Evolutionary conservation across 768 basidiomycete genomes (phyloP).

Genomic region (Rhizopogon rudus): DNA sequence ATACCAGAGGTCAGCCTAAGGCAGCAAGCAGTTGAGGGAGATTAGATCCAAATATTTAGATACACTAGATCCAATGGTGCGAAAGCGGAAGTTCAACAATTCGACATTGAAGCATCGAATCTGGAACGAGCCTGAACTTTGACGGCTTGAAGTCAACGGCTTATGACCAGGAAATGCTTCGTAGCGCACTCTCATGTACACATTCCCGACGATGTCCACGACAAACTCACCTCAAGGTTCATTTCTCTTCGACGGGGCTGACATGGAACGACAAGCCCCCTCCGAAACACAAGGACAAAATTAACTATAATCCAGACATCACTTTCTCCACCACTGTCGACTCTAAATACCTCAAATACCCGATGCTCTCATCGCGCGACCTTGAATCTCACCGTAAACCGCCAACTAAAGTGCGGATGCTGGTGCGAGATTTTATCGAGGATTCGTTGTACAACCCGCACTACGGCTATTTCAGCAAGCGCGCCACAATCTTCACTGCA

Average conservation of each 20-base stretch:
- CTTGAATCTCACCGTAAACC: conserved; percentile 45
- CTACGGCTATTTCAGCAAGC: conserved; percentile 95
- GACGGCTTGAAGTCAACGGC: no score
- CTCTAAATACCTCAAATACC: conserved; percentile 44
- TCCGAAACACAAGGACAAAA: conserved; percentile 42
- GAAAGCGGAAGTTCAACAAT: background rate
- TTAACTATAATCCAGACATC: conserved; percentile 71
- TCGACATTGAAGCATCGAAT: conserved; percentile 3
- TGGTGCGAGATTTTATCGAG: conserved; percentile 94
- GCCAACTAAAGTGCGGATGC: conserved; percentile 85
- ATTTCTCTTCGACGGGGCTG: conserved; percentile 17
- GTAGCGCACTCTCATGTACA: conserved; percentile 12
- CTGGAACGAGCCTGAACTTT: background rate
- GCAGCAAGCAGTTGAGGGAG: background rate
- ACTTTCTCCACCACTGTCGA: conserved; percentile 45
- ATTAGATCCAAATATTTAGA: background rate
- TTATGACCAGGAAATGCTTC: conserved; percentile 14
- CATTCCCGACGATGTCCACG: conserved; percentile 16
- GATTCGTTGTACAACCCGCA: conserved; percentile 95
- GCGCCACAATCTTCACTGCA: conserved; percentile 83
- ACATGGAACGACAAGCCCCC: conserved; percentile 9
- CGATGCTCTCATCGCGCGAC: conserved; percentile 66
- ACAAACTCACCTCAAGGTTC: conserved; percentile 16
- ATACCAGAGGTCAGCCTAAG: background rate
- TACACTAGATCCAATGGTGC: conserved; percentile 1